A percentile compares a stretch with the other conserved stretches of the same genome.
phyloP scores from a whole-genome alignment of 1,284 basidiomycete genomes.

The Ganoderma multipileum region DNA sequence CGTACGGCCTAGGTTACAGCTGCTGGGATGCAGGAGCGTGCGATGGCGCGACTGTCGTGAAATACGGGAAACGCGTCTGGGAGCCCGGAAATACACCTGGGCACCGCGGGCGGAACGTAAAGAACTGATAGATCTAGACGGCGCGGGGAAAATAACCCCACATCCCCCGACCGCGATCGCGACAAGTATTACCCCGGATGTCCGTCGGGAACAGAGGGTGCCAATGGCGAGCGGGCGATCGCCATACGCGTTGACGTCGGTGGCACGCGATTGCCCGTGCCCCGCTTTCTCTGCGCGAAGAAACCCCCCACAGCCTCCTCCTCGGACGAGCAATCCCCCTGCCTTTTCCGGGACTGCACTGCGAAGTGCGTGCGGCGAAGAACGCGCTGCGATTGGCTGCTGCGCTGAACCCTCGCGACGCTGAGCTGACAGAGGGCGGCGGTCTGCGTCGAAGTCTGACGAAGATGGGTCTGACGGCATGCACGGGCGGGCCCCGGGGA shows the following conservation, averaged over 20 bases:
- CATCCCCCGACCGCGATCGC: background rate
- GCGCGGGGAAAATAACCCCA: background rate
- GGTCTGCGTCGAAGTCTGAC: background rate
- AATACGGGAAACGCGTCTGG: background rate
- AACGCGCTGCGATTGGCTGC: background rate
- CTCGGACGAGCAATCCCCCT: background rate
- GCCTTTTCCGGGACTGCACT: background rate
- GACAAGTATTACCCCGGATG: background rate
- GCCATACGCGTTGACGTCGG: background rate
- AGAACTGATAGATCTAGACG: no score
- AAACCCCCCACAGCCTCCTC: background rate
- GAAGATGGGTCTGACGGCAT: conserved; percentile 8
- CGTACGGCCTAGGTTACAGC: conserved; percentile 11
- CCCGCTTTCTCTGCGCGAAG: background rate
- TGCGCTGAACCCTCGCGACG: background rate
- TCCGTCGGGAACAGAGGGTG: background rate
- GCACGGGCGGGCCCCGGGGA: conserved; percentile 15
- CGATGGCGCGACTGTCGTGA: conserved; percentile 5
- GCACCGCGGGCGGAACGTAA: background rate
- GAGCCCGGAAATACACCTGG: background rate
- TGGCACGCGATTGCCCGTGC: background rate
- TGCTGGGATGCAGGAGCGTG: background rate
- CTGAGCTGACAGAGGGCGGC: background rate
- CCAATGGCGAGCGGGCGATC: conserved; percentile 2
- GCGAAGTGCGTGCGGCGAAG: background rate